Base-by-base conservation (phyloP, 148 eudicot genomes). In the Rhododendron ferrugineum region DNA sequence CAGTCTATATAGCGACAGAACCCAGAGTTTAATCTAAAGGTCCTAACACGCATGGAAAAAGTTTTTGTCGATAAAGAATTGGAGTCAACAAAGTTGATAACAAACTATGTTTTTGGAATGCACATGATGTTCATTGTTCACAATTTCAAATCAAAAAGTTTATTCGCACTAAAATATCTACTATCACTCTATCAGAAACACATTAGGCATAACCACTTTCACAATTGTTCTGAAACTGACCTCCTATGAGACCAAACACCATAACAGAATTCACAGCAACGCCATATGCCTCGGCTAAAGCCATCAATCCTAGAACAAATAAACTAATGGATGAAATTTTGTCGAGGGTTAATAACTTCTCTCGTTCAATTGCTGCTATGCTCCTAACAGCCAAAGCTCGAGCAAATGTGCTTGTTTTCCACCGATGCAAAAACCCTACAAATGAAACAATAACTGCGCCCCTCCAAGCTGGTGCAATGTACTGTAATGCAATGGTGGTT, bases 201-300 rank as follows among this genome's bases (percentile, higher is more conserved):
- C 60, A 54, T 1, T 54, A 54, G 0, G 60, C 60, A 54, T 16
- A 18, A 54, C 1, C 0, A 54, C 1, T 54, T 18, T 54, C 60
- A 54, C 60, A 54, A 15, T 54, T 54, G 60, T 54, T 4, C 1
- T 54, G 3, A 64, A 70, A 30, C 93, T 90, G 86, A 95, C 98
- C 98, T 89, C 99, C 99, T 85, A 97, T 90, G 36, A 96, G 96
- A 80, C 98, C 99, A 86, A 93, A 95, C n/a, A 96, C 91, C 60
- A 95, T 83, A 78, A 97, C 87, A 88, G 99, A 95, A 85, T 92
- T 95, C 87, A 95, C 96, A 30, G 98, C 98, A 92, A 97, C 96
- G 14, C 99, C 99, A 92, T 91, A 92, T 49, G 98, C 95, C 89
- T 97, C 99, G 47, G 99, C 98, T 74, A 94, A 75, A 85, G 98